Evolutionary conservation across 1,139 yeast species (phyloP).

Genomic region (Hyphopichia pseudoburtonii): DNA sequence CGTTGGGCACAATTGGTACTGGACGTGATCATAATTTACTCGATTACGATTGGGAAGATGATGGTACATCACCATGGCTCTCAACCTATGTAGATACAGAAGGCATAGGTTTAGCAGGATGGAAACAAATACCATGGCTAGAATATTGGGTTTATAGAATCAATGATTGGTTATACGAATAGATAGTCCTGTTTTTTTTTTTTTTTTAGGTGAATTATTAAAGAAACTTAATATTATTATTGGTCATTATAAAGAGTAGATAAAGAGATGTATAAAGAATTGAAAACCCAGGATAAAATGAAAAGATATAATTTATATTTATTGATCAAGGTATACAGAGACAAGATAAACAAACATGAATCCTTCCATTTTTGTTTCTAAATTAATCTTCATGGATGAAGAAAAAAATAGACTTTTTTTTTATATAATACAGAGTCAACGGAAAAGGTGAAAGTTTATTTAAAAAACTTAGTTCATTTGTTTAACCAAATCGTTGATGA

Average conservation of each 20-base stretch:
- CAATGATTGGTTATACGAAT: conserved; percentile 17
- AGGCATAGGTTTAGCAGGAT: conserved; percentile 22
- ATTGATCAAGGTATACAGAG: conserved; percentile 1
- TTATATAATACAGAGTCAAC: conserved; percentile 1
- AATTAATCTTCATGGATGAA: conserved; percentile 2
- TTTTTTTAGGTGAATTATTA: no score
- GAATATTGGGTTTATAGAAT: conserved; percentile 28
- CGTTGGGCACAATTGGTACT: conserved; percentile 7
- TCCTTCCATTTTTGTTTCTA: neutral
- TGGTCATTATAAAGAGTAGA: no score
- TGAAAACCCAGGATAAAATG: neutral
- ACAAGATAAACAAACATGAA: neutral
- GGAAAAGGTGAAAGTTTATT: neutral
- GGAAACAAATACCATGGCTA: conserved; percentile 35
- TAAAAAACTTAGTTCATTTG: conserved; percentile 73
- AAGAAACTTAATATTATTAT: no score
- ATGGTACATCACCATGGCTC: conserved; percentile 12
- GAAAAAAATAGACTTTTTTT: neutral
- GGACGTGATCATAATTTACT: conserved; percentile 2
- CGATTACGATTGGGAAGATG: conserved; percentile 24
- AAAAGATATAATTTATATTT: conserved; percentile 1
- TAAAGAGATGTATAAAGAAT: no score
- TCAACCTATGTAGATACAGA: neutral
- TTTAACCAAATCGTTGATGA: conserved; percentile 96
- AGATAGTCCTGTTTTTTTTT: no score